phyloP scores from a whole-genome alignment of 2,329 filamentous ascomycete species.

The Aureobasidium vineae region DNA sequence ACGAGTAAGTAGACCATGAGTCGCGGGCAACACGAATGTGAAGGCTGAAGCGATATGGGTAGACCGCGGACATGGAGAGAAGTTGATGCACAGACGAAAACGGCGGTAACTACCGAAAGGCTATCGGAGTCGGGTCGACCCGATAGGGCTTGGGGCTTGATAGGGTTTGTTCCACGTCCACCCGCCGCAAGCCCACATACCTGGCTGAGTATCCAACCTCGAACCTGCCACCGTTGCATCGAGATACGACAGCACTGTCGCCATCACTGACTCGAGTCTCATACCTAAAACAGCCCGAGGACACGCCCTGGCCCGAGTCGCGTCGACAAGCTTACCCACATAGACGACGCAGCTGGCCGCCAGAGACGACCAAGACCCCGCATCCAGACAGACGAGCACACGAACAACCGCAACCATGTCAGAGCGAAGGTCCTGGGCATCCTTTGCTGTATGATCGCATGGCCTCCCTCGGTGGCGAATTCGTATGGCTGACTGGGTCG shows the following conservation, averaged over 20 bases:
- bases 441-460: slow-evolving; percentile 27
- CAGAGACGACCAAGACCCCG: background rate
- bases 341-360: background rate
- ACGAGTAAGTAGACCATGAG: background rate
- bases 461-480: background rate
- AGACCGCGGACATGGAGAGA: background rate
- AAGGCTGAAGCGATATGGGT: background rate
- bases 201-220: background rate
- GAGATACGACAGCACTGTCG: background rate
- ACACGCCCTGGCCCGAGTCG: background rate
- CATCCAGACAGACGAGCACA: slow-evolving; percentile 9
- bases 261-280: background rate
- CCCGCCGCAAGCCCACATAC: background rate
- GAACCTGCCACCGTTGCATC: background rate
- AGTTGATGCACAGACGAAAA: background rate
- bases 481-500: slow-evolving; percentile 19
- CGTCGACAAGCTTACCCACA: background rate
- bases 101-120: slow-evolving; percentile 9
- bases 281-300: background rate
- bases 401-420: slow-evolving; percentile 24
- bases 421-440: slow-evolving; percentile 28
- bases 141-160: slow-evolving; percentile 9
- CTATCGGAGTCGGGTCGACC: background rate
- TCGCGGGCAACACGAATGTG: background rate
- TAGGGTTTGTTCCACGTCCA: background rate